phyloP scores from a whole-genome alignment of 169 alveolate species.

The Perkinsus marinus region DNA sequence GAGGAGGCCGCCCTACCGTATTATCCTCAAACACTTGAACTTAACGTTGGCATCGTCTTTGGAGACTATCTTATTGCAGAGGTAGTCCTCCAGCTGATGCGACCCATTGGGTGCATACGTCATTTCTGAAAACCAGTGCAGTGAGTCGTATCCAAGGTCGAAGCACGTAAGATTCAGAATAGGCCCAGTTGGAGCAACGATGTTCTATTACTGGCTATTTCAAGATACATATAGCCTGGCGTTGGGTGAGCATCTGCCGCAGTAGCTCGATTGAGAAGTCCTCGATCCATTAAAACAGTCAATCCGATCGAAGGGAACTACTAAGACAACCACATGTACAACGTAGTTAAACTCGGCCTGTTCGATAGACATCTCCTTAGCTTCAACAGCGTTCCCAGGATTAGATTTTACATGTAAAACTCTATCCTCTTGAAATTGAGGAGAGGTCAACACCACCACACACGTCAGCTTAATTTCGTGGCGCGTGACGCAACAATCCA shows the following conservation, averaged over 20 bases:
- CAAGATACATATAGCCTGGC: constrained; percentile 27
- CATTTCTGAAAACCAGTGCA: not conserved
- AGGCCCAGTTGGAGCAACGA: too few relatives aligned
- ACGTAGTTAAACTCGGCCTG: too few relatives aligned
- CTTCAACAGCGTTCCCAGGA: too few relatives aligned
- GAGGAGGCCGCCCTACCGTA: constrained; percentile 1
- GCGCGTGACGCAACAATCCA: constrained; percentile 4
- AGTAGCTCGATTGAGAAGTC: constrained; percentile 21
- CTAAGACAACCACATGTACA: too few relatives aligned
- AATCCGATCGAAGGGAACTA: too few relatives aligned
- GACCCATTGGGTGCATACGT: constrained; percentile 22
- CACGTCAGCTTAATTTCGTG: constrained; percentile 12
- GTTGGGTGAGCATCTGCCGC: constrained; percentile 25
- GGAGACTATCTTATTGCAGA: constrained; percentile 11
- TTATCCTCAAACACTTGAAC: constrained; percentile 8
- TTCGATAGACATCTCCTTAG: too few relatives aligned
- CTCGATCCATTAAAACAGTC: constrained; percentile 10
- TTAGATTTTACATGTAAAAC: too few relatives aligned
- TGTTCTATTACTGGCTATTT: constrained; percentile 8
- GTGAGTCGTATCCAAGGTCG: too few relatives aligned
- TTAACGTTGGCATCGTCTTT: constrained; percentile 28
- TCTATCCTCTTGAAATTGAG: too few relatives aligned
- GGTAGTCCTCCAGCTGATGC: constrained; percentile 28
- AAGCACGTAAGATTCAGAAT: too few relatives aligned
- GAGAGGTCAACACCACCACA: too few relatives aligned